A percentile compares a stretch with the other conserved stretches of the same genome.
phyloP scores from a whole-genome alignment of 192 early-diverging fungal species.

The Bifiguratus adelaidae region DNA sequence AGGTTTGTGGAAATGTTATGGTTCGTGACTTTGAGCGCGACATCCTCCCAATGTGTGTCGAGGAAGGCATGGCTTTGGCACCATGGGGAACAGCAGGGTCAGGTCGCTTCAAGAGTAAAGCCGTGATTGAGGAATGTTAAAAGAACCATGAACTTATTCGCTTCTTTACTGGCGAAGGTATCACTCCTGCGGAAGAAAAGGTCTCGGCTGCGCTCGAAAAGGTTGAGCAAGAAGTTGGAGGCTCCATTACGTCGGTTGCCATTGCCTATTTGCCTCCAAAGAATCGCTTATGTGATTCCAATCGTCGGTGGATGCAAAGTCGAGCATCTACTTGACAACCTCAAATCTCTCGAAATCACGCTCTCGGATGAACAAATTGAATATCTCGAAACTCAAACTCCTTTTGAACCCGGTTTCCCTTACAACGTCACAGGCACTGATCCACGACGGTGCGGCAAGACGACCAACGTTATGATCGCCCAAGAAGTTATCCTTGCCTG shows the following conservation, averaged over 20 bases:
- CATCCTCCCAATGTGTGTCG: conserved; percentile 17
- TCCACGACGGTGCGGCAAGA: too few species aligned
- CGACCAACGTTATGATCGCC: too few species aligned
- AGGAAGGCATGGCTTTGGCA: conserved; percentile 14
- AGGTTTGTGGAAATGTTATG: conserved; percentile 16
- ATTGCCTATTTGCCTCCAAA: conserved; percentile 4
- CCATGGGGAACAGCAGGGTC: conserved; percentile 13
- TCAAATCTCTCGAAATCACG: conserved; percentile 1
- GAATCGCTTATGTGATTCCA: not conserved
- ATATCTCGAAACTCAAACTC: not conserved
- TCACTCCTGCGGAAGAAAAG: not conserved
- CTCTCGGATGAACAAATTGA: not conserved
- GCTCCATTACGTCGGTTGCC: not conserved
- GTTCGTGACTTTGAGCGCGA: conserved; percentile 19
- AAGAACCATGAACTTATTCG: not conserved
- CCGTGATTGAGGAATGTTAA: not conserved
- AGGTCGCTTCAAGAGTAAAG: conserved; percentile 2
- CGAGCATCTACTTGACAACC: conserved; percentile 1
- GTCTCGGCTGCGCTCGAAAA: not conserved
- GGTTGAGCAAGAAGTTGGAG: not conserved
- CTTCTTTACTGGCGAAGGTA: not conserved
- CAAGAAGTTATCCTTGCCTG: too few species aligned
- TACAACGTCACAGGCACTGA: not conserved
- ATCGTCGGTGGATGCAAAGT: conserved; percentile 1
- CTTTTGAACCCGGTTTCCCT: conserved; percentile 1